phyloP scores from a whole-genome alignment of 2,329 filamentous ascomycete genomes.

The Aspergillus unguis region DNA sequence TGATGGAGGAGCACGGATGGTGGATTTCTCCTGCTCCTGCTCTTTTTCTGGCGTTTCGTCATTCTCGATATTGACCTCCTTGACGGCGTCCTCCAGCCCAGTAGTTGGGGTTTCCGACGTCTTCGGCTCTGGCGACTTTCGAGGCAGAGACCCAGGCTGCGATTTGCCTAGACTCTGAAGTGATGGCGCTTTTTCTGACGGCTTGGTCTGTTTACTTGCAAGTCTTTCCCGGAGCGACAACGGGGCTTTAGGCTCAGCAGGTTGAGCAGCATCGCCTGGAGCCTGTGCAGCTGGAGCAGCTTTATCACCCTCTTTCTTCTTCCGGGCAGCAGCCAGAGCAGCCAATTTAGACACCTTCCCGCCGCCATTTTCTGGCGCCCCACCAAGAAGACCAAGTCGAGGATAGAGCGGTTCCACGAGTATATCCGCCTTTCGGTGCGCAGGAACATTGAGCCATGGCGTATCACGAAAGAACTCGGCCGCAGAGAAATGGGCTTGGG shows the following conservation, averaged over 20 bases:
- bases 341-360: constrained; percentile 86
- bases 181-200: constrained; percentile 23
- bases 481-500: constrained; percentile 41
- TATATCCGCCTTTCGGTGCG: constrained; percentile 59
- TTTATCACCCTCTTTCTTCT: constrained; percentile 73
- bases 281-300: constrained; percentile 22
- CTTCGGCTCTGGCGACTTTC: constrained; percentile 18
- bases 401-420: constrained; percentile 60
- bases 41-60: constrained; percentile 10
- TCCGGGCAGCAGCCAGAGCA: constrained; percentile 78
- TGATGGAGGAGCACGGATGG: constrained; percentile 48
- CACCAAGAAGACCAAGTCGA: constrained; percentile 71
- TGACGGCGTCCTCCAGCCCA: background rate
- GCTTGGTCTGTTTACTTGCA: constrained; percentile 26
- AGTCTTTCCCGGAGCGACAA: constrained; percentile 41
- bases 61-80: constrained; percentile 7
- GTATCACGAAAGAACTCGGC: constrained; percentile 74
- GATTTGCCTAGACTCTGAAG: constrained; percentile 21
- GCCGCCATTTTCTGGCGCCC: constrained; percentile 55
- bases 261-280: constrained; percentile 5
- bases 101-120: constrained; percentile 10
- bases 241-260: constrained; percentile 23
- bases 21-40: constrained; percentile 15
- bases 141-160: constrained; percentile 16
- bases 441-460: constrained; percentile 76